Evolutionary conservation across 2,329 filamentous ascomycete species (phyloP), one percentile per base, ranked within the genome.

Genomic region (Microascus cirrosus): DNA sequence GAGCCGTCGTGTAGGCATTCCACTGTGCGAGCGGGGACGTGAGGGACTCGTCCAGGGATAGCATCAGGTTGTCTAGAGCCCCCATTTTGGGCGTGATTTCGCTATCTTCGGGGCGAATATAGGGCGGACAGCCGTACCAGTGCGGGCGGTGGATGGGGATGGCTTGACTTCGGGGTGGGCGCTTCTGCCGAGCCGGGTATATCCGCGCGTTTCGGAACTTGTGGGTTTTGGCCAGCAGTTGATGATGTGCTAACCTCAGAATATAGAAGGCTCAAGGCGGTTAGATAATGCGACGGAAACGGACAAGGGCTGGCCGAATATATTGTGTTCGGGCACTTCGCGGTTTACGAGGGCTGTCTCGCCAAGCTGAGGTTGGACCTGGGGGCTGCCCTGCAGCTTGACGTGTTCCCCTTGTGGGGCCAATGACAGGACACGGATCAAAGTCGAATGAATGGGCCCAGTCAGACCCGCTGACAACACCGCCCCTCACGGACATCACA

Each of bases 1-100:
- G 78, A 22, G 65, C 67, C 2, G 89, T 94, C 34, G 89, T 90
- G 74, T 87, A 88, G 63, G 81, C 73, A 69, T 94, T 90, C 91
- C 92, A 96, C 71, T 89, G 86, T 35, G 83, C 79, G 58, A 95
- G 75, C 57, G 93, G 72, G 61, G 81, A 77, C 55, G 85, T 83
- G 63, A 95, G 74, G 67, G 82, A 76, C 65, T 83, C 77, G 74
- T 96, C 91, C 13, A 59, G 18, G 13, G 35, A 22, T 18, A 55
- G 20, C 57, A 59, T 39, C 64, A 95, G 74, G 72, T 82, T 80
- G 66, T 84, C 77, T 69, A 80, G 66, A 56, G 75, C 62, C 57
- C 73, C 70, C 74, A 77, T 77, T 45, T 55, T 64, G 56, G 59
- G 63, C 56, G 24, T 18, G 32, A 7, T 51, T 3, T 50, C 12